phyloP scores from a whole-genome alignment of 768 basidiomycete genomes.

The Exsudoporus frostii region DNA sequence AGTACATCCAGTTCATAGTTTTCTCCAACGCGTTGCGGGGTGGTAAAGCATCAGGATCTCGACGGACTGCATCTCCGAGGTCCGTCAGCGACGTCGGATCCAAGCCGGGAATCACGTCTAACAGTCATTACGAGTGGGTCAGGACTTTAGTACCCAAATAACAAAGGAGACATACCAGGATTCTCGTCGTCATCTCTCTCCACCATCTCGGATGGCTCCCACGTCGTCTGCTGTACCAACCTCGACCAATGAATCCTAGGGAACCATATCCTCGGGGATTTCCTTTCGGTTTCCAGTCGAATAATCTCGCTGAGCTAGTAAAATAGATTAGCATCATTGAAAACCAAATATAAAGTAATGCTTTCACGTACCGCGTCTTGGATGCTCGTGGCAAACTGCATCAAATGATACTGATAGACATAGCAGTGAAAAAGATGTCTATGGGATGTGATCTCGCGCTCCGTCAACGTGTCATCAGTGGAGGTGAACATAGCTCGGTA shows the following conservation, averaged over 20 bases:
- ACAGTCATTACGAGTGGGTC: not conserved
- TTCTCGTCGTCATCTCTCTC: constrained; percentile 64
- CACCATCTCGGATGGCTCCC: constrained; percentile 43
- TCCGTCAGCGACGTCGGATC: constrained; percentile 42
- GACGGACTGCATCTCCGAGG: constrained; percentile 51
- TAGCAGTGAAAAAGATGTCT: constrained; percentile 72
- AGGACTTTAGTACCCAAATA: not conserved
- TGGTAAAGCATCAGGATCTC: constrained; percentile 75
- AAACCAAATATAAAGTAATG: not conserved
- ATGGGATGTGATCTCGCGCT: constrained; percentile 53
- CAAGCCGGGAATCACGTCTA: constrained; percentile 58
- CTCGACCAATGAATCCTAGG: constrained; percentile 37
- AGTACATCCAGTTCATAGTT: constrained; percentile 46
- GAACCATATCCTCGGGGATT: constrained; percentile 51
- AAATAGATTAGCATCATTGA: not conserved
- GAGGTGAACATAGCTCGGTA: constrained; percentile 52
- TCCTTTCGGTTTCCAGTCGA: constrained; percentile 48
- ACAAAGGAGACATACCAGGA: constrained; percentile 39
- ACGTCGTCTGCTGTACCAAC: constrained; percentile 42
- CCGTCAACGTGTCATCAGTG: constrained; percentile 23
- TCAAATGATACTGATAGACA: constrained; percentile 60
- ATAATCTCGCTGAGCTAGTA: constrained; percentile 56
- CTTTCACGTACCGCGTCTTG: constrained; percentile 33
- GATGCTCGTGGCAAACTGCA: constrained; percentile 35
- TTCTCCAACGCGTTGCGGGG: constrained; percentile 58